phyloP scores from a whole-genome alignment of 2,329 filamentous ascomycete species.

The Colletotrichum cereale region DNA sequence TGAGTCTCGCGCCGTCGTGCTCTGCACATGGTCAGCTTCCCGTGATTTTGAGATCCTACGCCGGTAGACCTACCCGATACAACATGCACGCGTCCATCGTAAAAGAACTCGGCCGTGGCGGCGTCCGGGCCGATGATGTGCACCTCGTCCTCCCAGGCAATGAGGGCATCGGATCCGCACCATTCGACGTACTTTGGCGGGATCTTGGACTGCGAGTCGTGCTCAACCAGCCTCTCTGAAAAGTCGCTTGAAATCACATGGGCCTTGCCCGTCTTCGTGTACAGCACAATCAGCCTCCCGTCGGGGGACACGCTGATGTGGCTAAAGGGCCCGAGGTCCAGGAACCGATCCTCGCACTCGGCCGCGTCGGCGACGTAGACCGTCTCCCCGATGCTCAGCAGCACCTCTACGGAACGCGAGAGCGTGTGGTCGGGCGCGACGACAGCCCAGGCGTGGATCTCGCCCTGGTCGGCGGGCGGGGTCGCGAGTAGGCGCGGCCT shows the following conservation, averaged over 20 bases:
- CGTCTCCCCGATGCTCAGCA: constrained; percentile 86
- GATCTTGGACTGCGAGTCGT: constrained; percentile 88
- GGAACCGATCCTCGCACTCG: constrained; percentile 89
- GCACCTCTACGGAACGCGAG: constrained; percentile 91
- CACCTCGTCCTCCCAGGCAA: constrained; percentile 98
- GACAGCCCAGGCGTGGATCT: constrained; percentile 89
- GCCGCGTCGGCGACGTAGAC: constrained; percentile 89
- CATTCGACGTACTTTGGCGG: constrained; percentile 90
- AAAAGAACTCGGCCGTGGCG: constrained; percentile 82
- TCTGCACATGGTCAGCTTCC: constrained; percentile 56
- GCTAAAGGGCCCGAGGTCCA: constrained; percentile 92
- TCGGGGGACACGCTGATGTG: constrained; percentile 94
- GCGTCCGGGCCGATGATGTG: constrained; percentile 91
- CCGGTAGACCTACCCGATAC: constrained; percentile 74
- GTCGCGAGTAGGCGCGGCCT: constrained; percentile 84
- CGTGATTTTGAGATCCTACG: not conserved
- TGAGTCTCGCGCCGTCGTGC: constrained; percentile 86
- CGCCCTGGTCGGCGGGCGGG: constrained; percentile 81
- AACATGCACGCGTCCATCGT: constrained; percentile 91
- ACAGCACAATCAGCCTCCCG: constrained; percentile 88
- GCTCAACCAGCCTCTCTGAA: constrained; percentile 90
- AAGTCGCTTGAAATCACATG: constrained; percentile 98
- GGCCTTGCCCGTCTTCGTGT: constrained; percentile 85
- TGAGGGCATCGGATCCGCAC: constrained; percentile 95
- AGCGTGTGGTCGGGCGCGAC: constrained; percentile 90